These are phyloP conservation scores for Herpetomonas muscarum DNA, from an alignment of 208 protist genomes.

Conservation along the genomic window DNA sequence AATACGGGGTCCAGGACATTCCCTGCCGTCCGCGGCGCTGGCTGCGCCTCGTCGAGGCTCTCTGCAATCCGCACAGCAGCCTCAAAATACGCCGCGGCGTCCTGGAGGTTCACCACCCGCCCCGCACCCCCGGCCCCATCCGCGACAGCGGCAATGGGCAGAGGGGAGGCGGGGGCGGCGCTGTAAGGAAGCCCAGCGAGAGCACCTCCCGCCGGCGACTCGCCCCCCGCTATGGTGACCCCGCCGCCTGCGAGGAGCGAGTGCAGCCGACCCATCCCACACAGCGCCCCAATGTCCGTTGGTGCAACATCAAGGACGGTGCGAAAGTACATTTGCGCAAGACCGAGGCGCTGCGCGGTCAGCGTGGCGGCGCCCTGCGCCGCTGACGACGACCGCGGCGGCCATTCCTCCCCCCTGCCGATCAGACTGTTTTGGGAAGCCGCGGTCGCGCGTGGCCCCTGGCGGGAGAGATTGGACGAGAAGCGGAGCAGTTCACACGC, in stretches of 20 bases:
- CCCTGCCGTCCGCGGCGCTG: background rate
- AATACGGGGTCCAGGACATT: background rate
- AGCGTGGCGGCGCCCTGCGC: too few relatives aligned
- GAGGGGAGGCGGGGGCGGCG: slow-evolving; percentile 8
- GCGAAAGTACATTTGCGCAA: slow-evolving; percentile 19
- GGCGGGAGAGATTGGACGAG: background rate
- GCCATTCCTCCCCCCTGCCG: background rate
- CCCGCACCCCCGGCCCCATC: too few relatives aligned
- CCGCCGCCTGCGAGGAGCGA: slow-evolving; percentile 1
- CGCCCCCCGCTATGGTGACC: background rate
- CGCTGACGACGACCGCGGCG: background rate
- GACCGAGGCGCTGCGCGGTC: slow-evolving; percentile 4
- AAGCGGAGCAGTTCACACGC: background rate
- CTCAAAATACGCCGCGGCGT: slow-evolving; percentile 20
- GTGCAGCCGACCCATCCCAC: slow-evolving; percentile 21
- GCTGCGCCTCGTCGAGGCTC: background rate
- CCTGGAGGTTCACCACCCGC: too few relatives aligned
- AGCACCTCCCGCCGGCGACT: background rate
- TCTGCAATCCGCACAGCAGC: slow-evolving; percentile 8
- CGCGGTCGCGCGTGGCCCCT: background rate
- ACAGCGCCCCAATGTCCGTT: slow-evolving; percentile 22
- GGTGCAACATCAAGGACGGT: slow-evolving; percentile 19
- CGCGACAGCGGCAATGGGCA: too few relatives aligned
- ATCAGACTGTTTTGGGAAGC: background rate
- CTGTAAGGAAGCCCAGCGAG: background rate